phyloP scores from a whole-genome alignment of 2,329 filamentous ascomycete genomes.

The Fusarium keratoplasticum region DNA sequence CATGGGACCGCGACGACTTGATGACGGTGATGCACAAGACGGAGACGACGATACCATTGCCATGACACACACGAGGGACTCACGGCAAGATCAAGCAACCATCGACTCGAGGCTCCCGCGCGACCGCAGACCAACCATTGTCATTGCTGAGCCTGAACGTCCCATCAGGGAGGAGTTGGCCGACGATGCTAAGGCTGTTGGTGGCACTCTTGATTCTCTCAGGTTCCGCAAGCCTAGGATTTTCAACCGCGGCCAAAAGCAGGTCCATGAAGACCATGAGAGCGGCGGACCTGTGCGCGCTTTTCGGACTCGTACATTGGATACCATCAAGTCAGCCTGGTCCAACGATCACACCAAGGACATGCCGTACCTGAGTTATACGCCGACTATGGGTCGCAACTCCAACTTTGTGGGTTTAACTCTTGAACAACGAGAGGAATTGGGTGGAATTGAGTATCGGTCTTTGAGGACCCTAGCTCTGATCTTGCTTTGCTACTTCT shows the following conservation, averaged over 20 bases:
- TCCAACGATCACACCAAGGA: conserved; percentile 66
- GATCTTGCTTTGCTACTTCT: conserved; percentile 83
- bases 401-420: conserved; percentile 90
- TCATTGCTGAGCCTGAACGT: conserved; percentile 72
- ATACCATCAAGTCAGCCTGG: conserved; percentile 67
- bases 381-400: conserved; percentile 91
- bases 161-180: conserved; percentile 51
- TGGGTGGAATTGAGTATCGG: conserved; percentile 96
- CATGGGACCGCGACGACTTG: conserved; percentile 71
- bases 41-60: conserved; percentile 49
- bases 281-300: conserved; percentile 39
- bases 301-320: conserved; percentile 63
- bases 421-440: conserved; percentile 91
- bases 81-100: conserved; percentile 36
- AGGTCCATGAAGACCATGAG: conserved; percentile 52
- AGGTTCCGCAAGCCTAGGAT: conserved; percentile 58
- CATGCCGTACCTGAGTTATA: conserved; percentile 93
- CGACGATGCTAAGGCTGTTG: conserved; percentile 57
- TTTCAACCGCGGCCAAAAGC: conserved; percentile 53
- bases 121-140: conserved; percentile 67
- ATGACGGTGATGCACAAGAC: conserved; percentile 53
- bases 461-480: conserved; percentile 87
- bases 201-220: conserved; percentile 54
- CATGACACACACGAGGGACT: conserved; percentile 44
- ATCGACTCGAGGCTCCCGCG: conserved; percentile 40